These are phyloP conservation scores for Hypoxylon fuscum DNA, from an alignment of 495 filamentous ascomycete species.

Conservation along the genomic window DNA sequence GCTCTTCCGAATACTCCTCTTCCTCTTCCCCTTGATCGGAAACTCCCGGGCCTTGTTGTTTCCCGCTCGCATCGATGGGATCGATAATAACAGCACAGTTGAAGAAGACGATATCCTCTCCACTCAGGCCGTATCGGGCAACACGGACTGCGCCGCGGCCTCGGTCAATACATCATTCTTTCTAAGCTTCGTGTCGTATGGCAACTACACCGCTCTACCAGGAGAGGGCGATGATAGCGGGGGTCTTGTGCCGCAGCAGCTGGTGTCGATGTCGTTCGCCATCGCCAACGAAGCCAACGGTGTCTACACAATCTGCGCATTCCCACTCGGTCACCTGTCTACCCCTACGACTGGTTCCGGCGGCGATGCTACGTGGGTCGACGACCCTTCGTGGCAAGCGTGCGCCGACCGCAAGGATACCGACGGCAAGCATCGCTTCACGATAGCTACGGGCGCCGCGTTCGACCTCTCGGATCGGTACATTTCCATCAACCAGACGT, in stretches of 20 bases:
- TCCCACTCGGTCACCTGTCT: slow-evolving; percentile 29
- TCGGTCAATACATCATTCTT: slow-evolving; percentile 9
- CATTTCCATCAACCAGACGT: slow-evolving; percentile 35
- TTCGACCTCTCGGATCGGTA: slow-evolving; percentile 13
- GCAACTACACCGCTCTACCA: slow-evolving; percentile 35
- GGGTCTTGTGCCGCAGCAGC: slow-evolving; percentile 19
- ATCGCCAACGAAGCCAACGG: slow-evolving; percentile 29
- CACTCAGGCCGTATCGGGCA: slow-evolving; percentile 10
- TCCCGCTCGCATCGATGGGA: background rate
- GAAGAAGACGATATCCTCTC: background rate
- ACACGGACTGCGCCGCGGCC: slow-evolving; percentile 22
- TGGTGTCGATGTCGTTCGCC: slow-evolving; percentile 35
- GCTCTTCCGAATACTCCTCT: background rate
- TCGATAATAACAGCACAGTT: background rate
- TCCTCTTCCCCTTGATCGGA: background rate
- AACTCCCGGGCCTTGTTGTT: background rate
- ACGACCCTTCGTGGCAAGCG: slow-evolving; percentile 30
- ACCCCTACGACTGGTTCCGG: background rate
- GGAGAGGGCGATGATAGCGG: slow-evolving; percentile 26
- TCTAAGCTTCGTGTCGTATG: slow-evolving; percentile 38
- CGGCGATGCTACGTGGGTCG: slow-evolving; percentile 13
- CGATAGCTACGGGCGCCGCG: slow-evolving; percentile 33
- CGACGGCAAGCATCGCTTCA: slow-evolving; percentile 36
- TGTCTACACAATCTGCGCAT: slow-evolving; percentile 31
- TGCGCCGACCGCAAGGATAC: slow-evolving; percentile 39